Conservation (phyloP, 805 yeast genomes). For the Yamadazyma nakazawae region DNA sequence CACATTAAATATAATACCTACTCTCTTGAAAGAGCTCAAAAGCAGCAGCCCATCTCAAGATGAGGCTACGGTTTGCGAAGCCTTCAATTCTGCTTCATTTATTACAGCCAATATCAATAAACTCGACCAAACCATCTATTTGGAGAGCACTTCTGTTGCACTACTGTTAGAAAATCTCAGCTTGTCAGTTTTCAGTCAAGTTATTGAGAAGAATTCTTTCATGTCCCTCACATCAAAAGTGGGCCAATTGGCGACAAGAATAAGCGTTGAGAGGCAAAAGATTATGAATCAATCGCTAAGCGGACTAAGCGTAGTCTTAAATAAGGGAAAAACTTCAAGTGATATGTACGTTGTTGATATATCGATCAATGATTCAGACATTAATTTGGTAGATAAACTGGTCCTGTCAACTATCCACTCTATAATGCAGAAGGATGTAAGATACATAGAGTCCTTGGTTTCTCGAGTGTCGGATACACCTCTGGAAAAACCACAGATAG, state of each 20-base stretch:
- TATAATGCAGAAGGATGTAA: constrained; percentile 6
- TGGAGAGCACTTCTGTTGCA: background rate
- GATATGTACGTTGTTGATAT: constrained; percentile 3
- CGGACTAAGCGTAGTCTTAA: constrained; percentile 7
- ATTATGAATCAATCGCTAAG: constrained; percentile 3
- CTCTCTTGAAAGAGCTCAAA: background rate
- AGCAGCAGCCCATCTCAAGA: background rate
- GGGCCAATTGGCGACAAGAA: background rate
- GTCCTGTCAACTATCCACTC: background rate
- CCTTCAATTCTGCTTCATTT: constrained; percentile 6
- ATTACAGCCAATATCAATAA: constrained; percentile 11
- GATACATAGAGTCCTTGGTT: constrained; percentile 11
- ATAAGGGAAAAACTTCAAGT: background rate
- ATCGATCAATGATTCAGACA: constrained; percentile 5
- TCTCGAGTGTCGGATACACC: background rate
- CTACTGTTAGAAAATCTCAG: constrained; percentile 3
- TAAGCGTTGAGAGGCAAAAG: background rate
- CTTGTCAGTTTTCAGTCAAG: background rate
- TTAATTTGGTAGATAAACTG: constrained; percentile 4
- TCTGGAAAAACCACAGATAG: background rate
- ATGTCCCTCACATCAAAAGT: background rate
- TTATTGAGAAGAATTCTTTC: background rate
- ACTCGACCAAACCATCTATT: constrained; percentile 3
- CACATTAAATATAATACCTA: constrained; percentile 2
- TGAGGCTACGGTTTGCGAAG: background rate